phyloP scores from a whole-genome alignment of 495 filamentous ascomycete species.

The Podospora fimiseda region DNA sequence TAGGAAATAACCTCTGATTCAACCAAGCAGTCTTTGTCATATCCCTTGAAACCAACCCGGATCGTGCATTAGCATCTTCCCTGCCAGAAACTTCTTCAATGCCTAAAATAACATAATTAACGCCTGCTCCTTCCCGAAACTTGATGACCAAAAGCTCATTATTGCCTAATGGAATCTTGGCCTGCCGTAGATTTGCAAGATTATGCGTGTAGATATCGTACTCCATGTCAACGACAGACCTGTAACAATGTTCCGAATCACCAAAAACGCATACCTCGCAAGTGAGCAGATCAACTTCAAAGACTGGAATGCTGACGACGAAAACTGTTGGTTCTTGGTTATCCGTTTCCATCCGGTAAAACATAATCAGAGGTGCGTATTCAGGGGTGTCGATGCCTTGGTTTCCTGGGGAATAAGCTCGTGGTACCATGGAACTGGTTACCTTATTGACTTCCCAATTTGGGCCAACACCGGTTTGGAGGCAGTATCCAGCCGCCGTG shows the following conservation, averaged over 20 bases:
- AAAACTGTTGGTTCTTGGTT: neutral
- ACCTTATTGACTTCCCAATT: neutral
- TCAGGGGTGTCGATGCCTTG: neutral
- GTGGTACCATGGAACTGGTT: neutral
- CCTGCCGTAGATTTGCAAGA: neutral
- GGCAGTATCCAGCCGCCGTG: neutral
- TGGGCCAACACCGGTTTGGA: too few species aligned
- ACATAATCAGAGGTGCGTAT: neutral
- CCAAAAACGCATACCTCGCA: neutral
- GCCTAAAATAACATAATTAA: neutral
- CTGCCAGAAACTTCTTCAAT: neutral
- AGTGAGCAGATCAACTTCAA: neutral
- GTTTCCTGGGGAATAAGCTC: neutral
- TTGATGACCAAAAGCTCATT: neutral
- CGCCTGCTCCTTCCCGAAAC: neutral
- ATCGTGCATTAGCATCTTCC: neutral
- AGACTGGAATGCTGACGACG: neutral
- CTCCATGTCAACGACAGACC: neutral
- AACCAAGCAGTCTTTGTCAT: conserved; percentile 1
- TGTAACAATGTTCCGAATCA: neutral
- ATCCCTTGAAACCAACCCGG: neutral
- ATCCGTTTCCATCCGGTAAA: neutral
- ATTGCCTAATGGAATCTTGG: neutral
- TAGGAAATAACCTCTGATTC: neutral
- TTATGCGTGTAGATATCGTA: neutral